Conservation (phyloP, 1,139 yeast species). For the Arxiozyma slooffiae region DNA sequence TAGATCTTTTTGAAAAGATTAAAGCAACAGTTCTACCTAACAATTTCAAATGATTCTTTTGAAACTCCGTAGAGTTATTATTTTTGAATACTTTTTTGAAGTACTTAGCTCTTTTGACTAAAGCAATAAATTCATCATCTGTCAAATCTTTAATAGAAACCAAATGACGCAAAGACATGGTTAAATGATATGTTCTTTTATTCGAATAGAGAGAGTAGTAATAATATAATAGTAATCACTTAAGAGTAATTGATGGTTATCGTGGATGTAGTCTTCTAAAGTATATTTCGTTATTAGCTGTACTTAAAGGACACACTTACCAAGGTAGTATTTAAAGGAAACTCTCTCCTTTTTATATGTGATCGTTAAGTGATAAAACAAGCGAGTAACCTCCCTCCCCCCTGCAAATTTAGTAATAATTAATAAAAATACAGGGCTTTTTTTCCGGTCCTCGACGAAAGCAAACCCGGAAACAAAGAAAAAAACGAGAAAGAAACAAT, state of each 20-base stretch:
- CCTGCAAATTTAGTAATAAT: no score
- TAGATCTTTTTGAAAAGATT: conserved; percentile 81
- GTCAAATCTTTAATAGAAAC: conserved; percentile 69
- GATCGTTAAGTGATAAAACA: conserved; percentile 14
- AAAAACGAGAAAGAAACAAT: neutral
- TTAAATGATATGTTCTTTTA: conserved; percentile 1
- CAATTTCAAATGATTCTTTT: conserved; percentile 46
- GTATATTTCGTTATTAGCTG: conserved; percentile 22
- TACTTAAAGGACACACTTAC: conserved; percentile 19
- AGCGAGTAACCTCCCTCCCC: conserved; percentile 7
- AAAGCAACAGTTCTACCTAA: conserved; percentile 76
- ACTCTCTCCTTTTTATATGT: conserved; percentile 2
- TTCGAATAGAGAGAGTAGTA: no score
- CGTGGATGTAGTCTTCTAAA: no score
- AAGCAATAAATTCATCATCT: conserved; percentile 53
- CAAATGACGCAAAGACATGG: conserved; percentile 49
- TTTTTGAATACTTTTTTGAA: conserved; percentile 51
- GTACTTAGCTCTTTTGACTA: conserved; percentile 58
- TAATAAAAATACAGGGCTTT: neutral
- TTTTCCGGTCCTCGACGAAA: no score
- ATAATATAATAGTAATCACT: no score
- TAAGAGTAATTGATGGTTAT: no score
- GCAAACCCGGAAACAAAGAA: no score
- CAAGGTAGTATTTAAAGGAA: conserved; percentile 2
- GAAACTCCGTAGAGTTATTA: conserved; percentile 37